phyloP scores from a whole-genome alignment of 345 rosid genomes.

The Brassica incana region DNA sequence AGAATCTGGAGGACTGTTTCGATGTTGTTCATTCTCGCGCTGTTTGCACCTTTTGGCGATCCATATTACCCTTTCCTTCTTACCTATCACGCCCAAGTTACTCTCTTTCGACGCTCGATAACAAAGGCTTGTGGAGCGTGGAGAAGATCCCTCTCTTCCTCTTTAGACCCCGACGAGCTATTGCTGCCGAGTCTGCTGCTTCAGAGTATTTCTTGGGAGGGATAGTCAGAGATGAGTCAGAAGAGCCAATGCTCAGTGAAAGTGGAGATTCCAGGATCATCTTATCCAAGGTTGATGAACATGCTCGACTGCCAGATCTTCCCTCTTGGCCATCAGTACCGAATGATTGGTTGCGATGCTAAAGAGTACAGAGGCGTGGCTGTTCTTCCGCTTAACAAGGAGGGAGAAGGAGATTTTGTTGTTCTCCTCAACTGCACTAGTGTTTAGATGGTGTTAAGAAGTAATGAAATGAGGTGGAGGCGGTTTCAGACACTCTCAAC shows the following conservation, averaged over 20 bases:
- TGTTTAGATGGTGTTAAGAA: neutral
- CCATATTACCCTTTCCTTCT: neutral
- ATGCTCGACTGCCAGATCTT: neutral
- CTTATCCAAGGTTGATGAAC: neutral
- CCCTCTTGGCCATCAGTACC: neutral
- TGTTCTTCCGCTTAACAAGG: neutral
- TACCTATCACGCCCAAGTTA: neutral
- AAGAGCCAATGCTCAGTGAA: constrained; percentile 17
- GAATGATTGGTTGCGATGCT: neutral
- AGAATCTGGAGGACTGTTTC: neutral
- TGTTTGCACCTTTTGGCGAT: constrained; percentile 16
- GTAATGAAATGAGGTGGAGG: constrained; percentile 21
- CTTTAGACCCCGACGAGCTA: neutral
- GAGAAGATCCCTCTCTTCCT: constrained; percentile 11
- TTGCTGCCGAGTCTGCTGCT: neutral
- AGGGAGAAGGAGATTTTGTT: neutral
- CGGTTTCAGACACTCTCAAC: neutral
- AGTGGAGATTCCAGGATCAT: neutral
- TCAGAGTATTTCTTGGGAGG: neutral
- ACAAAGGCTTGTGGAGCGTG: neutral
- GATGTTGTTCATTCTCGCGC: constrained; percentile 17
- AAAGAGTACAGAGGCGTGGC: neutral
- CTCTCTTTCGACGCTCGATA: neutral
- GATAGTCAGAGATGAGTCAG: neutral
- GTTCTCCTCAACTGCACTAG: neutral